phyloP scores from a whole-genome alignment of 768 basidiomycete genomes.

The Coprinopsis sp. region DNA sequence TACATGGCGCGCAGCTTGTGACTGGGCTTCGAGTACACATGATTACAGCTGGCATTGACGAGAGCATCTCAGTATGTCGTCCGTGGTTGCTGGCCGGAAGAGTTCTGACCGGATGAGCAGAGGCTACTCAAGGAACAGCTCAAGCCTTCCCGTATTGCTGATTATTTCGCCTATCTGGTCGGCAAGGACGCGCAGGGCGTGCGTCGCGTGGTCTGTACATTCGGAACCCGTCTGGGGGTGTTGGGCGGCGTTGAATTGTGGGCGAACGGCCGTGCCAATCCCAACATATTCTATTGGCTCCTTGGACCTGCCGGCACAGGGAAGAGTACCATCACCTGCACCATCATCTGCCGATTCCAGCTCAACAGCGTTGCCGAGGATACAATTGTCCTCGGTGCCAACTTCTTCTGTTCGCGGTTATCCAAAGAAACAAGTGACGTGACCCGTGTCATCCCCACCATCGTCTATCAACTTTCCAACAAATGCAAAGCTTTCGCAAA shows the following conservation, averaged over 20 bases:
- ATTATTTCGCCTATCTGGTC: conserved; percentile 9
- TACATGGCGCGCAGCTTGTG: conserved; percentile 10
- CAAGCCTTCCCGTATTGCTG: conserved; percentile 11
- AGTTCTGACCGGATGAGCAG: conserved; percentile 5
- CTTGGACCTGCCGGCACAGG: too few relatives aligned
- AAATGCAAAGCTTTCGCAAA: conserved; percentile 18
- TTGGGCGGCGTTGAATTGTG: conserved; percentile 18
- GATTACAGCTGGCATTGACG: conserved; percentile 3
- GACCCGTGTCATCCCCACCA: conserved; percentile 18
- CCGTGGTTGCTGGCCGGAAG: background rate
- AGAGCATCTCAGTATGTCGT: conserved; percentile 1
- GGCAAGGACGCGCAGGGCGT: conserved; percentile 9
- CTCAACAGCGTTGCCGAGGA: too few relatives aligned
- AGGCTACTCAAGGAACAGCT: conserved; percentile 9
- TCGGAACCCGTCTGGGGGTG: conserved; percentile 21
- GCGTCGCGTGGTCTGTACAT: conserved; percentile 18
- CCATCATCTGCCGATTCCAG: too few relatives aligned
- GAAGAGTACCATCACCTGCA: too few relatives aligned
- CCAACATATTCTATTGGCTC: conserved; percentile 16
- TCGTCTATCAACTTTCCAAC: too few relatives aligned
- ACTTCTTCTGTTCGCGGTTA: conserved; percentile 25
- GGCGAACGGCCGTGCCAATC: conserved; percentile 16
- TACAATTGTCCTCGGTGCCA: conserved; percentile 16
- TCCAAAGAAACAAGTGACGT: conserved; percentile 15
- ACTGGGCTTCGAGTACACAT: conserved; percentile 8